phyloP scores from a whole-genome alignment of 106 monocot genomes.

The Posidonia australis region DNA sequence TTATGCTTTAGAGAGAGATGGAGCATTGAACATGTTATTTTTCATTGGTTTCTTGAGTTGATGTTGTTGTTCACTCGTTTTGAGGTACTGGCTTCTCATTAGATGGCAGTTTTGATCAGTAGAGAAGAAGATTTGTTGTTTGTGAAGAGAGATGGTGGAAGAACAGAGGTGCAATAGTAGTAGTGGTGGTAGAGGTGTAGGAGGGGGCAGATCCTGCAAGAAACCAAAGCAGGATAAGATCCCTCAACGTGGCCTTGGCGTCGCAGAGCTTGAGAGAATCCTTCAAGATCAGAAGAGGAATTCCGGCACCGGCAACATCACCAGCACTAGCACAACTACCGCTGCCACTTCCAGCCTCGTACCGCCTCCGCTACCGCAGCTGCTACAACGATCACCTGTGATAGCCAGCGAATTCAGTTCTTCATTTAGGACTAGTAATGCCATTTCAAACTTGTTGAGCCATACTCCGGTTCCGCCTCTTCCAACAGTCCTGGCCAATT shows the following conservation, averaged over 20 bases:
- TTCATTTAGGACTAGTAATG: neutral
- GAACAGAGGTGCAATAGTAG: neutral
- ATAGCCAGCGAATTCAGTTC: neutral
- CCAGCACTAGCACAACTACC: neutral
- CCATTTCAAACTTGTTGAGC: neutral
- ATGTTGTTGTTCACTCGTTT: neutral
- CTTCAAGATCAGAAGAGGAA: conserved; percentile 43
- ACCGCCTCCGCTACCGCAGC: neutral
- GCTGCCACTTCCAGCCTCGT: neutral
- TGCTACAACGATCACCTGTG: too few relatives aligned
- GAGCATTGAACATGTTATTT: too few relatives aligned
- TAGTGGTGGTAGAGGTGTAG: neutral
- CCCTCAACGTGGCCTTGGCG: conserved; percentile 80
- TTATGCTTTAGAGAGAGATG: too few relatives aligned
- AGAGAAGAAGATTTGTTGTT: neutral
- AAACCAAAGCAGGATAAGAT: conserved; percentile 40
- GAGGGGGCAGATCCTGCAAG: conserved; percentile 18
- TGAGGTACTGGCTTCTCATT: neutral
- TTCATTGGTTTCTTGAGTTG: neutral
- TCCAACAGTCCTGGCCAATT: neutral
- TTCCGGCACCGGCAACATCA: neutral
- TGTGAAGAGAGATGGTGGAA: neutral
- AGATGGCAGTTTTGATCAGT: neutral
- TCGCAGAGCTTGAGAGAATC: conserved; percentile 71
- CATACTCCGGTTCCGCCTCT: neutral